Base-by-base conservation (phyloP, 2,329 filamentous ascomycete species). In the Ceratocystis diversiconidia region DNA sequence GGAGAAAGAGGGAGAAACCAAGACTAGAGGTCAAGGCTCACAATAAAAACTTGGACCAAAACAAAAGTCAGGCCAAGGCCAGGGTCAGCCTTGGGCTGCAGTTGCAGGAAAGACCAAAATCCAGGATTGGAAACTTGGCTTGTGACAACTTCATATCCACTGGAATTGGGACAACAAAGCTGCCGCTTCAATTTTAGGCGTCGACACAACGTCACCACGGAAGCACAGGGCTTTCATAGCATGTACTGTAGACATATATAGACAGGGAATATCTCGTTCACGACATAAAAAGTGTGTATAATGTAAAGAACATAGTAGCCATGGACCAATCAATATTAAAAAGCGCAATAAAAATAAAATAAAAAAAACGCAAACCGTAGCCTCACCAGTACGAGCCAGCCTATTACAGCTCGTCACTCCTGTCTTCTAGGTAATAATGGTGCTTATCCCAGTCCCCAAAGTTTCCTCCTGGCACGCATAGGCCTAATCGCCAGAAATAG, bases 401-500 rank as follows among this genome's bases (percentile, higher is more conserved):
- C 15, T 12, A 17, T 73, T 72, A 78, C 50, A 79, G 68, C 69
- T 80, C 78, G 61, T 74, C 72, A 57, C 69, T 70, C n/a, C 70
- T 69, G 57, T 71, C 71, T 22, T 69, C 70, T 22, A 77, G 71
- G 66, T 77, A 74, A 72, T 82, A 79, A 67, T 72, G 74, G 59
- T 80, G 78, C 68, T 81, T 76, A 19, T 79, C 82, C 86, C 86
- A 89, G 70, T 89, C 82, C 59, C 79, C 77, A 2, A 86, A 85
- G 72, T 88, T 86, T 12, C 89, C 88, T 12, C 88, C 88, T 0
- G 92, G 92, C 1, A 96, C 79, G 76, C 94, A 99, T 41, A 97
- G 77, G 0, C 94, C 94, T 64, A 99, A 75, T 66, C 94, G 82
- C 89, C 90, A 95, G 75, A 99, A 97, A 75, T 99, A 99, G 76